A percentile compares a stretch with the other conserved stretches of the same genome.
These are phyloP conservation scores for Thermothielavioides terrestris DNA, from an alignment of 495 filamentous ascomycete species.

Conservation along the genomic window DNA sequence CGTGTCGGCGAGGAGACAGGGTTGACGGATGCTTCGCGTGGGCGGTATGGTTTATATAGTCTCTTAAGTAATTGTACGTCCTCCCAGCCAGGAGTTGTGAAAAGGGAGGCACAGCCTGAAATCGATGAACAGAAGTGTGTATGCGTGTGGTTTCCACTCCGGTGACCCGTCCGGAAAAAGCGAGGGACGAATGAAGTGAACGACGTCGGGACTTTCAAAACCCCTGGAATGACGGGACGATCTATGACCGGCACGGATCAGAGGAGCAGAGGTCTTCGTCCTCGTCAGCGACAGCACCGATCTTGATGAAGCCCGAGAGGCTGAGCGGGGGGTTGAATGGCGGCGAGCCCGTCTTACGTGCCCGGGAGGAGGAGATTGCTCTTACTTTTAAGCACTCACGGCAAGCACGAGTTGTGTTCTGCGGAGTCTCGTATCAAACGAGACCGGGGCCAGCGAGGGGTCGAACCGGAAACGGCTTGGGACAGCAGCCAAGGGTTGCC, in stretches of 20 bases:
- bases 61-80: neutral
- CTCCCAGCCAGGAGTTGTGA: constrained; percentile 20
- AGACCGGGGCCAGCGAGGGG: constrained; percentile 6
- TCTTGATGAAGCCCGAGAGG: neutral
- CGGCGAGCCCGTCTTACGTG: neutral
- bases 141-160: too few species aligned
- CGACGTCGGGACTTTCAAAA: neutral
- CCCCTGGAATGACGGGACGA: constrained; percentile 32
- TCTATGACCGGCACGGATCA: constrained; percentile 24
- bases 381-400: constrained; percentile 14
- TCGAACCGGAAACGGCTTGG: constrained; percentile 4
- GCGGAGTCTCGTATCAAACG: constrained; percentile 2
- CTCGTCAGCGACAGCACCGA: constrained; percentile 9
- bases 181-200: constrained; percentile 20
- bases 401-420: neutral
- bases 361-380: neutral
- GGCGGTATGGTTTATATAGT: neutral
- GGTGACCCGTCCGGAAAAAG: constrained; percentile 14
- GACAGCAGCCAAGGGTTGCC: neutral
- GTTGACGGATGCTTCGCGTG: neutral
- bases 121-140: constrained; percentile 16
- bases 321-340: constrained; percentile 1
- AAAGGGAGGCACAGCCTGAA: constrained; percentile 34
- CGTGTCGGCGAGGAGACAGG: constrained; percentile 7
- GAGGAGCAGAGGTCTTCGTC: constrained; percentile 10